Conservation (phyloP, 345 rosid genomes). For the Syzygium jambos region DNA sequence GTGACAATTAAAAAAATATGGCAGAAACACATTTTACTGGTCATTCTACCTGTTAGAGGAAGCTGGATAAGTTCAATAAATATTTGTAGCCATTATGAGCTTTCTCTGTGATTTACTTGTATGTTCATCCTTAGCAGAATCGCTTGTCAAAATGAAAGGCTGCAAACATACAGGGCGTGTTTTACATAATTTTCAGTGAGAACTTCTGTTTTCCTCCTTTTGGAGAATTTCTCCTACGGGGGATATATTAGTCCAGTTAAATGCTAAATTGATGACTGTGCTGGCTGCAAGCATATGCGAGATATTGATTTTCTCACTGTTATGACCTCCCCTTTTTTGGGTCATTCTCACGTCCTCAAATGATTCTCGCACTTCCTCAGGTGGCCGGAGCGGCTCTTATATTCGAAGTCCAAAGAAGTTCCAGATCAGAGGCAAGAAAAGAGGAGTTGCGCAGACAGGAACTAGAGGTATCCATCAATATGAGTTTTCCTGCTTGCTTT, state of each 20-base stretch:
- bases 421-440: conserved; percentile 75
- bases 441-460: conserved; percentile 59
- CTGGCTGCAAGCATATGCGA: not conserved
- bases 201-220: not conserved
- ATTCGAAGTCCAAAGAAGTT: conserved; percentile 73
- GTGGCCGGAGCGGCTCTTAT: conserved; percentile 78
- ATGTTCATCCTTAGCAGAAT: not conserved
- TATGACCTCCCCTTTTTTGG: not conserved
- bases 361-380: conserved; percentile 12
- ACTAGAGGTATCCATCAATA: conserved; percentile 26
- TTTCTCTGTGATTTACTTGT: too few relatives aligned
- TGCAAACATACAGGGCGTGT: not conserved
- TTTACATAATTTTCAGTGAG: not conserved
- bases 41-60: not conserved
- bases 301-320: not conserved
- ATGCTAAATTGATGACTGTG: not conserved
- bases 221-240: not conserved
- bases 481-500: not conserved
- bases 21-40: not conserved
- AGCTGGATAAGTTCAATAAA: not conserved
- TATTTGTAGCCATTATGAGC: not conserved
- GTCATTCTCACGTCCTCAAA: not conserved
- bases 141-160: not conserved
- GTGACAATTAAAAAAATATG: not conserved
- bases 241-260: not conserved